Evolutionary conservation across 2,329 filamentous ascomycete species (phyloP), one percentile per base, ranked within the genome.

Genomic region (Dendryphion nanum): DNA sequence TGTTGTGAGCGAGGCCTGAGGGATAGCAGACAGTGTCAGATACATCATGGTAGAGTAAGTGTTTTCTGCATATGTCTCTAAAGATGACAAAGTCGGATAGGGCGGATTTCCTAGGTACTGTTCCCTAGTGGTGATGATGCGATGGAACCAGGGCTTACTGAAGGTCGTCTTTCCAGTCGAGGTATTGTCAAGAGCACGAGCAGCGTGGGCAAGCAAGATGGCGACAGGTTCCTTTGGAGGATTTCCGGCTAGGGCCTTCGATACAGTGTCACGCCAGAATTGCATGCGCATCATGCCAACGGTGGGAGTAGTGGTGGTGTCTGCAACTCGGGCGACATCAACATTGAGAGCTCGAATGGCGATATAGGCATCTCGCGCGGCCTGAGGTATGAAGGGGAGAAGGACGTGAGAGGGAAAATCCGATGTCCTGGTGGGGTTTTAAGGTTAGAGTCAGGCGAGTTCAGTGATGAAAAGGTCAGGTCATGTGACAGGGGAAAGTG

Each of bases 11-110:
- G 87, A 94, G 7, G 82, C 79, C 56, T 96, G 74, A 0, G 89
- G 86, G 40, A 96, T 69, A 5, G 85, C 76, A 14, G 88, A 88
- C 24, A 97, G 71, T 0, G 86, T 91, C 45, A 94, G 77, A 63
- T 98, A 98, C 67, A 95, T 81, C 30, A 97, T 74, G 0, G 89
- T 95, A 14, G 89, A 89, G 68, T 97, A 97, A 2, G 93, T 97
- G 53, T 89, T 89, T 67, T 98, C 93, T 1, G 88, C 88, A 59
- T 97, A 96, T 32, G 81, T 83, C 59, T 98, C 93, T 35, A 97
- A 70, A 1, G 82, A 77, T 2, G 79, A 75, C 31, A 97, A 65
- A 33, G 71, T 85, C 0, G 85, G 72, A 57, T 89, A 96, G 0
- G 91, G 89, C 16, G 85, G 79, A 61, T 95, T 93, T 28, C 83